Conservation (phyloP, 2,329 filamentous ascomycete genomes). For the Stemphylium beticola region DNA sequence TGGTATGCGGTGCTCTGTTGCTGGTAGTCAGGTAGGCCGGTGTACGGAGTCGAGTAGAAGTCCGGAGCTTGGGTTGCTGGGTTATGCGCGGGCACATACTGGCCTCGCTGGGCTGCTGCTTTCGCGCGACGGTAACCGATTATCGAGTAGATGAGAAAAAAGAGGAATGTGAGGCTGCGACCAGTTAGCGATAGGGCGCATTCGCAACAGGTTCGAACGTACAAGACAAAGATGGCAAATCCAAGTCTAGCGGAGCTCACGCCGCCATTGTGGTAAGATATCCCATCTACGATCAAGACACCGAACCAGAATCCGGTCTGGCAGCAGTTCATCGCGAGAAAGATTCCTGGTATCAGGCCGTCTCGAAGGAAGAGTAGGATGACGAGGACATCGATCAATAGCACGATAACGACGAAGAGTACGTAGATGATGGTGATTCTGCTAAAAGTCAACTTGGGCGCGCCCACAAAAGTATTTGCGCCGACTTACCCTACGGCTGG, state of each 20-base stretch:
- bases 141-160: conserved; percentile 50
- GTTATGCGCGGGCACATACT: conserved; percentile 43
- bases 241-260: conserved; percentile 31
- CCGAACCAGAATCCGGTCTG: conserved; percentile 46
- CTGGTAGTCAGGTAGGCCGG: conserved; percentile 22
- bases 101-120: conserved; percentile 40
- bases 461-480: not conserved
- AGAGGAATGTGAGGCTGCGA: conserved; percentile 44
- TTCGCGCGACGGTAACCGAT: conserved; percentile 46
- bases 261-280: conserved; percentile 24
- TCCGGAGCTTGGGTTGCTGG: conserved; percentile 25
- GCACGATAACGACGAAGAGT: conserved; percentile 39
- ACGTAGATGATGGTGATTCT: conserved; percentile 43
- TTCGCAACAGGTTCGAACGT: not conserved
- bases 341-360: conserved; percentile 39
- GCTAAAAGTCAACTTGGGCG: conserved; percentile 22
- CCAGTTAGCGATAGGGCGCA: conserved; percentile 7
- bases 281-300: conserved; percentile 41
- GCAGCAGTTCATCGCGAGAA: conserved; percentile 46
- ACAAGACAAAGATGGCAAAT: conserved; percentile 47
- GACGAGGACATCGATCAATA: conserved; percentile 44
- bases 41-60: conserved; percentile 23
- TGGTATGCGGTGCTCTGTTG: conserved; percentile 35
- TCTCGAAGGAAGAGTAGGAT: conserved; percentile 45
- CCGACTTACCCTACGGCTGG: conserved; percentile 31